Base-by-base conservation (phyloP, 495 filamentous ascomycete genomes). In the Immersiella caudata region DNA sequence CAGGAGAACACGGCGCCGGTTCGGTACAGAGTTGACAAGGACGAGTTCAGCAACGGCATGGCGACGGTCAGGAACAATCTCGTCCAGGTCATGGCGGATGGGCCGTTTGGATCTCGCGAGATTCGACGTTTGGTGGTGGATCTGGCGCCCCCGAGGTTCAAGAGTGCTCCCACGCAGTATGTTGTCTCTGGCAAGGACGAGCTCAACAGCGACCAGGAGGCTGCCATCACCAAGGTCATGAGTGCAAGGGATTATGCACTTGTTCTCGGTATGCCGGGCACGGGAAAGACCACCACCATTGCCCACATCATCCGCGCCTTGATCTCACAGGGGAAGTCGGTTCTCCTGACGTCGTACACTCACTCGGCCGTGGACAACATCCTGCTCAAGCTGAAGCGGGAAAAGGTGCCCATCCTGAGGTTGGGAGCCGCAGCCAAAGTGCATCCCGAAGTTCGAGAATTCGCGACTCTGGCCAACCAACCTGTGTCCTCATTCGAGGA, bases 341-440 rank as follows among this genome's bases (percentile, higher is more conserved):
- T 99, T 35, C 82, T 99, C 11, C 79, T 99, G 59, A 95, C 95
- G 11, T 97, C 93, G 0, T 98, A 97, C 78, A 98, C 94, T 0
- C 95, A 99, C 73, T 95, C 93, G 26, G 95, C 95, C 0, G 95
- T 99, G 1, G 95, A 99, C 82, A 99, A 98, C 70, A 99, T 99
- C 70, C 80, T 99, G 4, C 79, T 98, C 50, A 99, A 99, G 78
- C 86, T 98, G 36, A 89, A 89, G 36, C 76, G 89, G 62, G 91
- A 94, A 62, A 84, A 87, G 8, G 90, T 96, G 61, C 88, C 89
- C 27, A 90, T 96, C 65, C 81, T 99, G 22, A 89, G 95, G 29
- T 84, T 99, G 12, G 95, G 95, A 8, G 87, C 91, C 0, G 76
- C 85, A 1, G 87, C 91, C 12, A 98, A 98, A 73, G 82, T 99